Evolutionary conservation across 805 yeast species (phyloP).

Genomic region (Yamadazyma insecticola): DNA sequence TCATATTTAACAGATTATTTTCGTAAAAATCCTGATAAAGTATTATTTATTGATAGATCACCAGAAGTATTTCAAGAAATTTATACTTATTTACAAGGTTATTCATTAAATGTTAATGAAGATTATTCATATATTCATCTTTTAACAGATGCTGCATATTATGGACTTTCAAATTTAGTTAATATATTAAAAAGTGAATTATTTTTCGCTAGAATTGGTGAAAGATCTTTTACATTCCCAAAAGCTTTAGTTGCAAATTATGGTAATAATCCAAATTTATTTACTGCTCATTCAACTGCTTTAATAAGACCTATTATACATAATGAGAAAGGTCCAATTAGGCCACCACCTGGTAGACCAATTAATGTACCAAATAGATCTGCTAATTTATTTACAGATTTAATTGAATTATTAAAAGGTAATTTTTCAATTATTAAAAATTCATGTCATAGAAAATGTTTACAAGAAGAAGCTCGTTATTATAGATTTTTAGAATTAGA

Average conservation of each 20-base stretch:
- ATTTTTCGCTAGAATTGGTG: constrained; percentile 57
- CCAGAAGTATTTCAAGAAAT: constrained; percentile 65
- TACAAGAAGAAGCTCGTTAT: constrained; percentile 69
- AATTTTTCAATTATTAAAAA: constrained; percentile 42
- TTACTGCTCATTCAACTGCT: constrained; percentile 56
- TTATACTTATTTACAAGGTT: constrained; percentile 75
- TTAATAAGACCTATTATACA: constrained; percentile 40
- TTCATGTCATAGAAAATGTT: constrained; percentile 51
- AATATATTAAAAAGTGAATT: constrained; percentile 40
- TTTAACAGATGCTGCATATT: constrained; percentile 69
- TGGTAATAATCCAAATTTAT: constrained; percentile 78
- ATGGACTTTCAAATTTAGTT: constrained; percentile 55
- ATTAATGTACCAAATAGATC: constrained; percentile 49
- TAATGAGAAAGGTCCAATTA: constrained; percentile 38
- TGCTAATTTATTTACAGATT: constrained; percentile 47
- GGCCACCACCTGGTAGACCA: constrained; percentile 79
- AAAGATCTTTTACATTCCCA: constrained; percentile 54
- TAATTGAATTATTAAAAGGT: constrained; percentile 56
- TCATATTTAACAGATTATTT: constrained; percentile 81
- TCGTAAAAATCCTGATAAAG: constrained; percentile 32
- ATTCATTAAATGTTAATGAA: constrained; percentile 54
- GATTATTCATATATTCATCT: constrained; percentile 61
- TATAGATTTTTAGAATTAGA: constrained; percentile 73
- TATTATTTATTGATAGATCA: constrained; percentile 68
- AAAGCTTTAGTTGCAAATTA: constrained; percentile 46